These are phyloP conservation scores for Aspergillus phoenicis DNA, from an alignment of 2,329 filamentous ascomycete species.

Conservation along the genomic window DNA sequence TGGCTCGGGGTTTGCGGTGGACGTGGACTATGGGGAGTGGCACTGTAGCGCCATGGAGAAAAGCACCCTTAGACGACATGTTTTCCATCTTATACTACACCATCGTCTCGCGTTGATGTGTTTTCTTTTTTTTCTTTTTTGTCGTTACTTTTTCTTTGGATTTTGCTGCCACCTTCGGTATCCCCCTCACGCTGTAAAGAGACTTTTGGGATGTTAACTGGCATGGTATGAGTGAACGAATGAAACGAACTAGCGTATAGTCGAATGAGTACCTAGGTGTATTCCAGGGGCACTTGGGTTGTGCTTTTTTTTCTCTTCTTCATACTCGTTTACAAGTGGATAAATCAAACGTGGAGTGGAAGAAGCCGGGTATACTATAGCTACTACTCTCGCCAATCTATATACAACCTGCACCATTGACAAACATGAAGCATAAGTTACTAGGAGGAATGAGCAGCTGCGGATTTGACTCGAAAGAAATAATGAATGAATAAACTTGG, in stretches of 20 bases:
- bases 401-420: not conserved
- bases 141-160: slow-evolving; percentile 10
- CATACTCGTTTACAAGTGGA: not conserved
- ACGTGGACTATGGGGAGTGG: slow-evolving; percentile 49
- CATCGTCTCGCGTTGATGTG: not conserved
- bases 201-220: slow-evolving; percentile 16
- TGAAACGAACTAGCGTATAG: slow-evolving; percentile 21
- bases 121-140: slow-evolving; percentile 10
- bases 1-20: slow-evolving; percentile 52
- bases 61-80: slow-evolving; percentile 12
- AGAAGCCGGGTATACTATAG: not conserved
- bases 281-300: not conserved
- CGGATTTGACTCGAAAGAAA: no score
- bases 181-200: slow-evolving; percentile 13
- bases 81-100: slow-evolving; percentile 4
- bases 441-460: no score
- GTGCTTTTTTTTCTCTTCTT: not conserved
- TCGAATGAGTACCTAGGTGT: not conserved
- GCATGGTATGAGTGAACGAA: slow-evolving; percentile 39
- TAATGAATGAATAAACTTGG: no score
- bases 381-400: not conserved
- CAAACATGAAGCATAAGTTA: no score
- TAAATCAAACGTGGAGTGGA: not conserved
- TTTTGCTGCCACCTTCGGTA: slow-evolving; percentile 2
- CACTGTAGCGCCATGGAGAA: slow-evolving; percentile 31